Evolutionary conservation across 257 asterid genomes (phyloP), one percentile per base, ranked within the genome.

Genomic region (Anisodus tanguticus): DNA sequence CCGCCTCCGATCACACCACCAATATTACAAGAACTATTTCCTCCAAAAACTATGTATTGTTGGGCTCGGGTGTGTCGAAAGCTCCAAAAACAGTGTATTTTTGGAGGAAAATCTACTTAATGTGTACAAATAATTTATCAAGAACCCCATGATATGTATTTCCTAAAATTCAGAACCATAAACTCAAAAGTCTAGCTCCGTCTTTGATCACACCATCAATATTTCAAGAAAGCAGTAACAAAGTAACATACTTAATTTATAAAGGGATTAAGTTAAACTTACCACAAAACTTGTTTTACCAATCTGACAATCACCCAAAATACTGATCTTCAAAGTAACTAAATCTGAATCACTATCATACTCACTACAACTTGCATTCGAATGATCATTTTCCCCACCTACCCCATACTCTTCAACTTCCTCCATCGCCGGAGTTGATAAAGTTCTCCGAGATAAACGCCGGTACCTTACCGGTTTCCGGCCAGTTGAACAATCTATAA

Each of bases 221-320:
- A 59, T 59, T 59, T 17, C 66, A 59, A 59, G 37, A 66, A 26
- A 66, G 45, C 2, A 66, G 4, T 72, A 72, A 72, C 41, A 54
- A 31, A 31, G 45, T 19, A 72, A 47, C 1, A 74, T 49, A 74
- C 16, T 2, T 6, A 13, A 10, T 7, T 11, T 4, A n/a, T 8
- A 37, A 74, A 81, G 3, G 16, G 0, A 31, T 4, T 11, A 51
- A 8, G 19, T 3, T 26, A 51, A 26, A 7, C 88, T 85, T 66
- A 95, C 99, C 94, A 91, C 90, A 85, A 95, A 95, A 86, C 93
- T 93, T 39, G 99, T 95, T 87, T 95, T 95, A 13, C 98, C 99
- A 87, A 91, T 95, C 91, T 91, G 93, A 87, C 94, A 94, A 91
- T 95, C 99, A 41, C 99, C 99, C 87, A 95, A 88, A 19, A 94